These are phyloP conservation scores for Colletotrichum costaricense DNA, from an alignment of 2,329 filamentous ascomycete genomes.

Conservation along the genomic window DNA sequence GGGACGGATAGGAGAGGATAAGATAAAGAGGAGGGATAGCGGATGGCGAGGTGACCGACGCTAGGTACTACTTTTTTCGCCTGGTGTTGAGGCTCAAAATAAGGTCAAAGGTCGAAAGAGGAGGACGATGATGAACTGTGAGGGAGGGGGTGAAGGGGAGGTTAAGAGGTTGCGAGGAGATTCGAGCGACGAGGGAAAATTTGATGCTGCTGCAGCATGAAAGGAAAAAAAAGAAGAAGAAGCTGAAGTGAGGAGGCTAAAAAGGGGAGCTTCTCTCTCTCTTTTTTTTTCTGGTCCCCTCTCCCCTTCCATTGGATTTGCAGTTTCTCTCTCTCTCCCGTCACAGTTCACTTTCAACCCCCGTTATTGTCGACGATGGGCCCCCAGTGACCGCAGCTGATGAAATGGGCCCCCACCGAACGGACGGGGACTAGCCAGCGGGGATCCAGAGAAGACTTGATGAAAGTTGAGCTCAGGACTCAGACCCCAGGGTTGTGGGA, in stretches of 20 bases:
- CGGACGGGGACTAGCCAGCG: conserved; percentile 28
- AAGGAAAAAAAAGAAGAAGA: conserved; percentile 27
- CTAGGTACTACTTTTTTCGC: background rate
- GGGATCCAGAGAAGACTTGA: background rate
- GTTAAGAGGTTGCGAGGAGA: conserved; percentile 32
- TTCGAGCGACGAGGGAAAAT: conserved; percentile 28
- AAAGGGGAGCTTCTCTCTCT: conserved; percentile 28
- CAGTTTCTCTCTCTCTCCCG: conserved; percentile 13
- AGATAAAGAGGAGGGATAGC: background rate
- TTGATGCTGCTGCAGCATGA: conserved; percentile 6
- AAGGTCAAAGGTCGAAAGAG: background rate
- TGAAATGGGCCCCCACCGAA: conserved; percentile 22
- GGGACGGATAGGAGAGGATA: background rate
- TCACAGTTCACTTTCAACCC: conserved; percentile 4
- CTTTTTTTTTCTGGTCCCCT: conserved; percentile 11
- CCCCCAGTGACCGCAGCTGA: conserved; percentile 29
- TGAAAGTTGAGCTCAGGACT: too few relatives aligned
- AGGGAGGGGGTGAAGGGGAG: conserved; percentile 23
- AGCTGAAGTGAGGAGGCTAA: conserved; percentile 32
- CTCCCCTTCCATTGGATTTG: background rate
- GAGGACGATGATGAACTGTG: conserved; percentile 17
- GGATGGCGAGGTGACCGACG: conserved; percentile 5
- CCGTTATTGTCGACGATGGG: conserved; percentile 17
- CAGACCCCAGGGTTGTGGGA: background rate
- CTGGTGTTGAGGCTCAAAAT: conserved; percentile 18